These are phyloP conservation scores for Cercospora janseana DNA, from an alignment of 2,329 filamentous ascomycete genomes.

Conservation along the genomic window DNA sequence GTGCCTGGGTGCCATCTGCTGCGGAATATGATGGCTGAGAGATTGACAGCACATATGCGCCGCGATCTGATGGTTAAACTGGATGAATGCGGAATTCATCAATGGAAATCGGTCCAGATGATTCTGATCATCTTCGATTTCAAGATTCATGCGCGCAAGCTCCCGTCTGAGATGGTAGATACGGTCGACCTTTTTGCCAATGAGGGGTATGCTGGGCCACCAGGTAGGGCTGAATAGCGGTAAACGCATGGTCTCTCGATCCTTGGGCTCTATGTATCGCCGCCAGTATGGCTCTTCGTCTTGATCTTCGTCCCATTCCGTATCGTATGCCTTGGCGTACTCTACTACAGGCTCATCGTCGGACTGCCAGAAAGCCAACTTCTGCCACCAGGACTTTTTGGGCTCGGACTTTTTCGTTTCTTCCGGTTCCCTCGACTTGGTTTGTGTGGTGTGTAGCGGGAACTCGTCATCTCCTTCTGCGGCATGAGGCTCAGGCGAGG, in stretches of 20 bases:
- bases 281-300: conserved; percentile 72
- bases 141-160: conserved; percentile 80
- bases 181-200: conserved; percentile 89
- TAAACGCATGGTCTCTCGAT: conserved; percentile 81
- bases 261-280: conserved; percentile 74
- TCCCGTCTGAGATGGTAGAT: conserved; percentile 90
- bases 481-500: conserved; percentile 46
- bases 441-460: conserved; percentile 21
- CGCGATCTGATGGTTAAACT: conserved; percentile 96
- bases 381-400: conserved; percentile 33
- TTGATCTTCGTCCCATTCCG: conserved; percentile 60
- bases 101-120: conserved; percentile 81
- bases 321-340: conserved; percentile 65
- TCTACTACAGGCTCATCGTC: conserved; percentile 27
- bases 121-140: conserved; percentile 87
- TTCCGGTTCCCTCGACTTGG: conserved; percentile 13
- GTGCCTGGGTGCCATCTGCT: conserved; percentile 86
- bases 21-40: conserved; percentile 83
- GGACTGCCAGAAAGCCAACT: conserved; percentile 36
- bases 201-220: conserved; percentile 73
- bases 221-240: conserved; percentile 62
- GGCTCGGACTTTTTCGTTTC: conserved; percentile 8
- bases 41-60: conserved; percentile 98
- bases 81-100: conserved; percentile 96
- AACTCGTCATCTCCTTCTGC: conserved; percentile 38